Percentiles rank a stretch among this genome's conserved stretches.
These are phyloP conservation scores for Astraeus odoratus DNA, from an alignment of 768 basidiomycete species.

Conservation along the genomic window DNA sequence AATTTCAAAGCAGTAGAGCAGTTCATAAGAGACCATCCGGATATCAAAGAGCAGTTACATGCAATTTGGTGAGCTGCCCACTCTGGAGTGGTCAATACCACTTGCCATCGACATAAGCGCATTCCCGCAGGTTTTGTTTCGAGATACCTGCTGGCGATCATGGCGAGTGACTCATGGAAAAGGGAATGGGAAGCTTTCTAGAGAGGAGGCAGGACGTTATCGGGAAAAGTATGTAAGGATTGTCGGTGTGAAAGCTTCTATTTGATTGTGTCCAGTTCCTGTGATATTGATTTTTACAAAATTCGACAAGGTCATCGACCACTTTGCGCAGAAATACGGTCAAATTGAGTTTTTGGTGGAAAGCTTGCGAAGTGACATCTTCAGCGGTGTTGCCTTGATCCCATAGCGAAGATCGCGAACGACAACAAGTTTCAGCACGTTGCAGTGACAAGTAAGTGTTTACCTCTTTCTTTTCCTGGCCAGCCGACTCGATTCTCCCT, in stretches of 20 bases:
- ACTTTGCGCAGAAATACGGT: neutral
- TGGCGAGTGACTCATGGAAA: slow-evolving; percentile 3
- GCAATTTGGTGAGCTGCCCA: slow-evolving; percentile 8
- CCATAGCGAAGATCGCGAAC: neutral
- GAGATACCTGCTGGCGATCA: neutral
- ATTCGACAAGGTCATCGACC: slow-evolving; percentile 6
- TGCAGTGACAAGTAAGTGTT: neutral
- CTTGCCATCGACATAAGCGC: neutral
- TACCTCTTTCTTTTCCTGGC: neutral
- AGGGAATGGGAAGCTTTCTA: slow-evolving; percentile 1
- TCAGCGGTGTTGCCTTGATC: neutral
- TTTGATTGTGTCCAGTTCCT: neutral
- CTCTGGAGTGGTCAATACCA: no score
- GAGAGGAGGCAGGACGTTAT: neutral
- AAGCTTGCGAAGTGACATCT: neutral
- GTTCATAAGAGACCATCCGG: slow-evolving; percentile 5
- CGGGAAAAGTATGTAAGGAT: neutral
- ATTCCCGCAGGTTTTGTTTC: slow-evolving; percentile 1
- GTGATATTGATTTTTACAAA: slow-evolving; percentile 1
- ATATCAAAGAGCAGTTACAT: slow-evolving; percentile 8
- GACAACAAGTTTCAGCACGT: neutral
- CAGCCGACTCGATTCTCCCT: no score
- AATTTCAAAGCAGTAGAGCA: slow-evolving; percentile 5
- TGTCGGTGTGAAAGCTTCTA: neutral
- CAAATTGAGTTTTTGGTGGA: no score